Base-by-base conservation (phyloP, 2,329 filamentous ascomycete genomes). In the Grosmannia huntii region DNA sequence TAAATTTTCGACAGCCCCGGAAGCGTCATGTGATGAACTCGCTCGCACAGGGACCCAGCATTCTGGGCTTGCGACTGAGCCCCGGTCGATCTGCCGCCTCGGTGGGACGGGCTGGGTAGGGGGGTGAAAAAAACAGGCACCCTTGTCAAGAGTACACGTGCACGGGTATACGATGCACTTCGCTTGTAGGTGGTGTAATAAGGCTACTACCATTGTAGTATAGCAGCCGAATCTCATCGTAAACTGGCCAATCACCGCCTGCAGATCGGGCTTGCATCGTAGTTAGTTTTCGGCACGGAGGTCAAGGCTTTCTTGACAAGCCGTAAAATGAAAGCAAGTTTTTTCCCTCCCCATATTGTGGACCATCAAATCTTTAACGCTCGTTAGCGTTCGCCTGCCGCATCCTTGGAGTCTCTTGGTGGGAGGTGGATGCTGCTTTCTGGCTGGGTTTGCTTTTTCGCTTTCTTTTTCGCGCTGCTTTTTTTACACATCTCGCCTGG, bases 51-150 rank as follows among this genome's bases (percentile, higher is more conserved):
- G 36, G 55, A 33, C 53, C 59, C 56, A 60, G 59, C 50, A 58
- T 60, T 60, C 60, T 57, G 62, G 48, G 62, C 62, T 57, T 57
- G 56, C 57, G 52, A 59, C 41, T 52, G 41, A 55, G 53, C 61
- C 61, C 61, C 61, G 60, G 62, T 63, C 62, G 62, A 63, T 63
- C 62, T 62, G 62, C 62, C 62, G 62, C 28, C 31, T 25, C 55
- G 36, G 60, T 59, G 60, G 61, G 61, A 59, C 60, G 55, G 38
- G 53, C 51, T 48, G 38, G 27, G 48, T 48, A 33, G 53, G 51
- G 53, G 53, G n/a, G 33, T 44, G 36, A 16, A 52, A 14, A n/a
- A 52, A 28, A 7, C 5, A 52, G 27, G 48, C 21, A 25, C 48
- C 25, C 48, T 50, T 50, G 51, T n/a, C 41, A 44, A 44, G 41